These are phyloP conservation scores for Trifolium pratense DNA, from an alignment of 306 rosid species.

Conservation along the genomic window DNA sequence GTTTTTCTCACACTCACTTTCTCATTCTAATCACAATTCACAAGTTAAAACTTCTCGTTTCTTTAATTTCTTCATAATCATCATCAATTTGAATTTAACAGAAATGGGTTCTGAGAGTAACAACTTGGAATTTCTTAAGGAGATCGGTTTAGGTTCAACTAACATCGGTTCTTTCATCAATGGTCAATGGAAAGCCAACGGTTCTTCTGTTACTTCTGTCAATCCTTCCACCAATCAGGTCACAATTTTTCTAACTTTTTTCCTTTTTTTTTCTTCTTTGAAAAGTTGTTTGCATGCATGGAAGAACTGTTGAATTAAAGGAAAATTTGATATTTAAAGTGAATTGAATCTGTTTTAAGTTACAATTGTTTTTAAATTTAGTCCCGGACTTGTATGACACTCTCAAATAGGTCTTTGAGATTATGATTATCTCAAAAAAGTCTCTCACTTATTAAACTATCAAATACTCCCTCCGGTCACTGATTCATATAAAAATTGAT, in stretches of 20 bases:
- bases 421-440: no score
- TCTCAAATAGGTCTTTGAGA: no score
- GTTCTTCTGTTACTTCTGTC: slow-evolving; percentile 59
- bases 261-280: background rate
- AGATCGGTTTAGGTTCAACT: slow-evolving; percentile 64
- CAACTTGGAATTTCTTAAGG: slow-evolving; percentile 61
- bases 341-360: background rate
- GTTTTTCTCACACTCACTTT: no score
- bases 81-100: slow-evolving; percentile 1
- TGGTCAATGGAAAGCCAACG: slow-evolving; percentile 59
- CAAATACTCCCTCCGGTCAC: no score
- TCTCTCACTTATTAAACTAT: no score
- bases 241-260: no score
- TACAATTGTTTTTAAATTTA: background rate
- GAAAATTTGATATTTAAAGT: background rate
- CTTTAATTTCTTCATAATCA: background rate
- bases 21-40: no score
- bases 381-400: no score
- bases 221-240: slow-evolving; percentile 85
- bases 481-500: no score
- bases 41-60: no score
- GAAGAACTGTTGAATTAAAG: background rate
- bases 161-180: slow-evolving; percentile 70
- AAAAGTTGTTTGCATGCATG: background rate
- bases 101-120: slow-evolving; percentile 64